phyloP scores from a whole-genome alignment of 495 filamentous ascomycete species.

The Hypomontagnella monticulosa region DNA sequence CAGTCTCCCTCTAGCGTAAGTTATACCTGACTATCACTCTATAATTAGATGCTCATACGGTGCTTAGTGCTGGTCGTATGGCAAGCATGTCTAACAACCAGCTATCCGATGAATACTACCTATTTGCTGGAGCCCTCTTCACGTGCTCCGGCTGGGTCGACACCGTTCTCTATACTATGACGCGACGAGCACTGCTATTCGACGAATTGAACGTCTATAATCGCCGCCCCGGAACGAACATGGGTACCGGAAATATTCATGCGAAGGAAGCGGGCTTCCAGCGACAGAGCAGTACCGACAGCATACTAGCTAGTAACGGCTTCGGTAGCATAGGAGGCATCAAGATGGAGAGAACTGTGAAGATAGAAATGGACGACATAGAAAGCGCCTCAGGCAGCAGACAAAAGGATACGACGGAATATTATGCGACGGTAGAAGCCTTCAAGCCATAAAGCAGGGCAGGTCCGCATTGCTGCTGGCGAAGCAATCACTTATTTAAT shows the following conservation, averaged over 20 bases:
- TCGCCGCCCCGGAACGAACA: constrained; percentile 6
- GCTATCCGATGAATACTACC: constrained; percentile 63
- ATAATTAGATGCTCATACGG: constrained; percentile 30
- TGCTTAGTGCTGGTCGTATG: constrained; percentile 70
- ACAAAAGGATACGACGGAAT: not conserved
- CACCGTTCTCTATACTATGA: constrained; percentile 70
- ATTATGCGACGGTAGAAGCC: constrained; percentile 31
- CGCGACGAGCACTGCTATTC: constrained; percentile 58
- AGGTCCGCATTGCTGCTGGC: not conserved
- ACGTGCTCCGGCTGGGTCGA: constrained; percentile 73
- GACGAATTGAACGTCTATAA: constrained; percentile 34
- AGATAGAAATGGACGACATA: constrained; percentile 32
- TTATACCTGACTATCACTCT: not conserved
- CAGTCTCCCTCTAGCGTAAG: constrained; percentile 42
- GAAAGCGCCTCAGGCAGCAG: constrained; percentile 14
- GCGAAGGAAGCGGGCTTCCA: constrained; percentile 27
- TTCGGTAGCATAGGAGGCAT: constrained; percentile 26
- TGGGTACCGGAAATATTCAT: not conserved
- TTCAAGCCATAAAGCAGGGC: constrained; percentile 9
- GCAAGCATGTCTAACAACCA: constrained; percentile 60
- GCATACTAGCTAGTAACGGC: constrained; percentile 23
- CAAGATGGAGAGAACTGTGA: constrained; percentile 36
- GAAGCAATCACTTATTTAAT: not conserved
- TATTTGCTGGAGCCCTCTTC: constrained; percentile 69
- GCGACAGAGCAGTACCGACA: constrained; percentile 34